phyloP scores from a whole-genome alignment of 2,329 filamentous ascomycete species.

The Colletotrichum sp. region DNA sequence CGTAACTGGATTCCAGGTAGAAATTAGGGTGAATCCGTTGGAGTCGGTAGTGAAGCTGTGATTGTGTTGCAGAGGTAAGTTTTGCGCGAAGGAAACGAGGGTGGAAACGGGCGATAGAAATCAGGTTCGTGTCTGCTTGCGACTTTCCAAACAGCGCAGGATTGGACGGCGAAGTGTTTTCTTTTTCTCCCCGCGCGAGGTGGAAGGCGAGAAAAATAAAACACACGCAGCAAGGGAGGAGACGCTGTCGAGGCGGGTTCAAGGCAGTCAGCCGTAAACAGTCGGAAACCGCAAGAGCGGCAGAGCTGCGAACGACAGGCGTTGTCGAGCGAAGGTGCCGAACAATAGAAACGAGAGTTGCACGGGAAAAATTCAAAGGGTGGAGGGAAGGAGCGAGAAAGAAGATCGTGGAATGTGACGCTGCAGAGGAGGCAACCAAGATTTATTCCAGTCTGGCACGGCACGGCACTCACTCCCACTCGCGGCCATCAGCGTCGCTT shows the following conservation, averaged over 20 bases:
- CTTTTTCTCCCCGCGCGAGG: not conserved
- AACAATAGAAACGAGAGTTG: not conserved
- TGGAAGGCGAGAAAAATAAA: not conserved
- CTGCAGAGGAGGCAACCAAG: not conserved
- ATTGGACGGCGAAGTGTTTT: not conserved
- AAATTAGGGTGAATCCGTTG: not conserved
- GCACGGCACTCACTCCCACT: not conserved
- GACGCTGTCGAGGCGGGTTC: not conserved
- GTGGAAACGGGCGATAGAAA: not conserved
- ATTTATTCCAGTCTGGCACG: slow-evolving; percentile 1
- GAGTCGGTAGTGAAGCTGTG: not conserved
- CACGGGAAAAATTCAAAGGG: not conserved
- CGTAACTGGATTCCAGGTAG: not conserved
- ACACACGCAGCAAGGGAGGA: not conserved
- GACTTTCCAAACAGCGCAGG: not conserved
- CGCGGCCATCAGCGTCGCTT: not conserved
- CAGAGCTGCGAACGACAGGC: not conserved
- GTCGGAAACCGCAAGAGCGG: not conserved
- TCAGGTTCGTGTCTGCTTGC: not conserved
- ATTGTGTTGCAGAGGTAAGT: not conserved
- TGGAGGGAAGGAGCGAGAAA: not conserved
- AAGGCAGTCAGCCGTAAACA: not conserved
- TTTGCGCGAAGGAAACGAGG: not conserved
- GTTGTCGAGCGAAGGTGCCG: not conserved
- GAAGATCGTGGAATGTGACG: not conserved